Evolutionary conservation across 176 grass and related monocot species (phyloP), one percentile per base, ranked within the genome.

Genomic region (Musa troglodytarum): DNA sequence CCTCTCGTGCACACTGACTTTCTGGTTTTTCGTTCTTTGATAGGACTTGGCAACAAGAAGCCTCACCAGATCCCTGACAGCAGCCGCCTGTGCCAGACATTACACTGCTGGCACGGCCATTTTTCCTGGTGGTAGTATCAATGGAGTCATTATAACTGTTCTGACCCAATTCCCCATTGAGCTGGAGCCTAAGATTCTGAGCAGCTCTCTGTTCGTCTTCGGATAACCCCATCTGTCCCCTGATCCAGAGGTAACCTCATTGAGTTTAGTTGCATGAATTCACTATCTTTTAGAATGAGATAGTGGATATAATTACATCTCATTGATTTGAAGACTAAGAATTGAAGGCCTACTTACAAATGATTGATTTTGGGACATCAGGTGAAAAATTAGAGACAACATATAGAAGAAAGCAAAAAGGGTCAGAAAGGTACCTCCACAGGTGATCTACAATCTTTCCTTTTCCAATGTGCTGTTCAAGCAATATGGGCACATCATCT

Each of bases 21-120:
- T 85, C 87, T 23, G 77, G 59, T 51, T 81, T 85, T 84, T 88
- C 86, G 59, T 78, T 82, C 73, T 76, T 74, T 24, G 68, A 11
- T 29, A 82, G 81, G 53, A 76, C 89, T 69, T 92, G 88, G 81
- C 95, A 99, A 83, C 95, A 94, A 29, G 81, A 78, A 76, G 81
- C 24, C 19, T 80, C 77, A 58, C 80, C 75, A 80, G 77, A 78
- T 15, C 90, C 90, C 73, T 89, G 90, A 75, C 90, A 99, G 53
- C 90, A 99, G 28, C 88, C 80, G 74, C 77, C 85, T 76, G 77
- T 65, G 26, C n/a, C 75, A 77, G 70, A 2, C 12, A 53, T 26
- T 82, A 74, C 57, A 26, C 65, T 79, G 81, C 77, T 75, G 61
- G 77, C 49, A 28, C 64, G 49, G 64, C 54, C 63, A 21, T 82